Conservation (phyloP, 2,329 filamentous ascomycete species). For the Botrytis tulipae region DNA sequence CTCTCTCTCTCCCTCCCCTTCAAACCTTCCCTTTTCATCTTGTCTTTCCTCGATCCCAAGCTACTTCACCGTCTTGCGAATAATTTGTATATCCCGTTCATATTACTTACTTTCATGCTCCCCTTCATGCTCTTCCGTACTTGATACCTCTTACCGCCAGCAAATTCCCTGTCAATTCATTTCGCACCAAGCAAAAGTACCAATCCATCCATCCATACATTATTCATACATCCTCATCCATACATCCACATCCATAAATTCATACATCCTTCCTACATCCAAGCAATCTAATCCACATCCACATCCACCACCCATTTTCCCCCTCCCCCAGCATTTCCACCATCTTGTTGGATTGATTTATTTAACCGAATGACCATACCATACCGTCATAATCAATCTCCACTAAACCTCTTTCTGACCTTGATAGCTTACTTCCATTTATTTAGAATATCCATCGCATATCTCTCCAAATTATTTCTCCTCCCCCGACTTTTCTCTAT, state of each 20-base stretch:
- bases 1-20: background rate
- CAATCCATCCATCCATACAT: background rate
- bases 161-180: background rate
- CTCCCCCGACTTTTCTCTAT: background rate
- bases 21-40: background rate
- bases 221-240: background rate
- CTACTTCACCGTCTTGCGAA: background rate
- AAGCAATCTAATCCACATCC: background rate
- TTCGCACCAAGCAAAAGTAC: background rate
- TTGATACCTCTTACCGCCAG: background rate
- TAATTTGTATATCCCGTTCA: background rate
- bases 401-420: background rate
- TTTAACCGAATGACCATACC: background rate
- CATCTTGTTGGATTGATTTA: background rate
- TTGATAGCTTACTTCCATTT: background rate
- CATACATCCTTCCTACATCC: background rate
- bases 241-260: background rate
- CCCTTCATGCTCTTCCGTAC: background rate
- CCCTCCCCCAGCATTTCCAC: conserved; percentile 7
- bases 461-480: background rate
- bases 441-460: background rate
- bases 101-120: background rate
- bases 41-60: background rate
- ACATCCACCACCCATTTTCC: background rate
- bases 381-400: background rate